A percentile compares a stretch with the other conserved stretches of the same genome.
Evolutionary conservation across 1,284 basidiomycete genomes (phyloP).

Genomic region (Austroboletus olivaceoglutinosus): DNA sequence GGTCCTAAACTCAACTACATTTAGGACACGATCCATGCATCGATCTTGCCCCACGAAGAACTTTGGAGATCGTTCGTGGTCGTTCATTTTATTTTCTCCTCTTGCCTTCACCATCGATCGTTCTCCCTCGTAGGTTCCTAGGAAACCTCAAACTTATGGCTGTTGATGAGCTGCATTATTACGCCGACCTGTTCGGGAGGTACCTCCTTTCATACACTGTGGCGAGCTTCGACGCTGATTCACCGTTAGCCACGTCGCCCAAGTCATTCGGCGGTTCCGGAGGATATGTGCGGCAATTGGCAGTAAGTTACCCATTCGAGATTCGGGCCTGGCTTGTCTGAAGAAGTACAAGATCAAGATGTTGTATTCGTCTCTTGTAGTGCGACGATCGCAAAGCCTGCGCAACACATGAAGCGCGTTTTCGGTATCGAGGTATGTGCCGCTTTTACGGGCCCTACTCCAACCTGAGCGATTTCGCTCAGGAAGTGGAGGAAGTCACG

Average conservation of each 20-base stretch:
- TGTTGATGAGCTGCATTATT: conserved; percentile 86
- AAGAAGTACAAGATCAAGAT: conserved; percentile 45
- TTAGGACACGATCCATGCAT: conserved; percentile 88
- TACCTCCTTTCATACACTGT: conserved; percentile 22
- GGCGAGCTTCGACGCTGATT: conserved; percentile 1
- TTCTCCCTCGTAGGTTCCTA: conserved; percentile 52
- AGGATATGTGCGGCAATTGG: conserved; percentile 83
- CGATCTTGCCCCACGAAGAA: conserved; percentile 84
- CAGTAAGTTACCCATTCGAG: conserved; percentile 48
- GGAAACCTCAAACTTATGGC: conserved; percentile 77
- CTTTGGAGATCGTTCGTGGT: conserved; percentile 67
- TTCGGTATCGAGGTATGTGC: conserved; percentile 59
- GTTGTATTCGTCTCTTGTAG: conserved; percentile 83
- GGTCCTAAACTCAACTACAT: neutral
- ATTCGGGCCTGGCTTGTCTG: neutral
- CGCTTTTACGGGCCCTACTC: neutral
- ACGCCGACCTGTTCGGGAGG: conserved; percentile 72
- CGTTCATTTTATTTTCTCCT: neutral
- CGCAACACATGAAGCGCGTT: conserved; percentile 69
- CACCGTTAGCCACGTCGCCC: conserved; percentile 67
- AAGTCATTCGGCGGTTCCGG: conserved; percentile 73
- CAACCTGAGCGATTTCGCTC: neutral
- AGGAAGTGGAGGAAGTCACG: conserved; percentile 68
- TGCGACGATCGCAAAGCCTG: conserved; percentile 84
- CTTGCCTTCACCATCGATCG: conserved; percentile 1